Evolutionary conservation across 2,329 filamentous ascomycete genomes (phyloP).

Genomic region (Trichothecium sympodiale): DNA sequence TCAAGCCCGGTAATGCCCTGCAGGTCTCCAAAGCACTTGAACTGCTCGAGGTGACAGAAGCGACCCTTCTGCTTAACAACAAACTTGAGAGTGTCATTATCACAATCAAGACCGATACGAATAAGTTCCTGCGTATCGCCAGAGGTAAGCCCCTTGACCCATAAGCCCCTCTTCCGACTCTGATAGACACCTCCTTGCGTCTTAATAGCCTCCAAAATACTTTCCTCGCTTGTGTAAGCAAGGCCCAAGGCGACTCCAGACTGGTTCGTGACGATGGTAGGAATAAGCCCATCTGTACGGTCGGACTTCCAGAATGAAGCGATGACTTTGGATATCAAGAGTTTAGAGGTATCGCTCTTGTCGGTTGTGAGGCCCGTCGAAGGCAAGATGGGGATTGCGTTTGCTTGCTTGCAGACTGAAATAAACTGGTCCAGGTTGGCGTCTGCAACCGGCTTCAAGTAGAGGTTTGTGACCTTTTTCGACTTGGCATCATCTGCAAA

Average conservation of each 20-base stretch:
- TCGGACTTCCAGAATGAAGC: constrained; percentile 70
- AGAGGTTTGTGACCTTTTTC: constrained; percentile 35
- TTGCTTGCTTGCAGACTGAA: constrained; percentile 34
- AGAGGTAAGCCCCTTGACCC: constrained; percentile 93
- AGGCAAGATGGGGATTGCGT: constrained; percentile 63
- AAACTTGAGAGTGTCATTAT: constrained; percentile 85
- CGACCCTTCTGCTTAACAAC: constrained; percentile 80
- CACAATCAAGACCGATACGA: constrained; percentile 78
- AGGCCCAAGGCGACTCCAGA: constrained; percentile 73
- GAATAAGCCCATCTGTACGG: constrained; percentile 69
- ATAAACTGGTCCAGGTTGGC: constrained; percentile 34
- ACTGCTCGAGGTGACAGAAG: constrained; percentile 90
- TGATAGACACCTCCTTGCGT: constrained; percentile 82
- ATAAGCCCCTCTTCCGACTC: constrained; percentile 87
- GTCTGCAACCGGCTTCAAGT: constrained; percentile 38
- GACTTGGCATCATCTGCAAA: constrained; percentile 34
- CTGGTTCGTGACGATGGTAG: constrained; percentile 87
- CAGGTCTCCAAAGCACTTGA: constrained; percentile 84
- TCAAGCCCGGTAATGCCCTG: constrained; percentile 74
- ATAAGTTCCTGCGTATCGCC: constrained; percentile 88
- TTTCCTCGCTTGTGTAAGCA: constrained; percentile 90
- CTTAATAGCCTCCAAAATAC: constrained; percentile 72
- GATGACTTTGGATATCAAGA: constrained; percentile 57
- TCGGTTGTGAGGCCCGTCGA: constrained; percentile 59
- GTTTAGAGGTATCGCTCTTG: constrained; percentile 43